Base-by-base conservation (phyloP, 2,329 filamentous ascomycete genomes). In the Diaporthe velutina region DNA sequence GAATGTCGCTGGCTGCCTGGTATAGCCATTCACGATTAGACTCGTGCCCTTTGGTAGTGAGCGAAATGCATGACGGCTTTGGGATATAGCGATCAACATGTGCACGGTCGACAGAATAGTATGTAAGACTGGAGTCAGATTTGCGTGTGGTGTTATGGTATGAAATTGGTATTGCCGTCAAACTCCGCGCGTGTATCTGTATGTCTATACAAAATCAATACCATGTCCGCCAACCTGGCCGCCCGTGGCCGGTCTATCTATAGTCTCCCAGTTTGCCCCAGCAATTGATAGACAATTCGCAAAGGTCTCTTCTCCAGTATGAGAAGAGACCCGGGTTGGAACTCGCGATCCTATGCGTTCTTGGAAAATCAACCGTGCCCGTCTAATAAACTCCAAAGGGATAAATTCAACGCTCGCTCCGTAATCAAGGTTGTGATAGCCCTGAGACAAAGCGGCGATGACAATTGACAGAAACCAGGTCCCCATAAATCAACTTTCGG, bases 381-480 rank as follows among this genome's bases (percentile, higher is more conserved):
- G 61, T 67, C 61, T 67, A 67, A 38, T 67, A 25, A 48, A 38
- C 22, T 35, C 22, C 45, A 50, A 67, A 12, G 30, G 15, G 52
- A 67, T 33, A 33, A 66, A 2, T 68, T 33, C 64, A 68, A 54
- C 9, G 64, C 48, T 40, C 48, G 60, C 60, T 60, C 40, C 55
- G 33, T 13, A 9, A 15, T 6, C 25, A 10, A n/a, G 8, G 25
- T 4, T 4, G 33, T 15, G 10, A 38, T 10, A 22, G 19, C 54
- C 48, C 35, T 19, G 9, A 22, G 48, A 22, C 9, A 54, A 19
- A 38, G n/a, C 4, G 9, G 13, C 52, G 7, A 33, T 13, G 48
- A 33, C 12, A 9, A 30, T 28, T 13, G 12, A 52, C 45, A n/a
- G 22, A 13, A 9, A 52, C 8, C 7, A 19, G 17, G n/a, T 38